Evolutionary conservation across 202 grass and related monocot genomes (phyloP).

Genomic region (Zoysia matrella): DNA sequence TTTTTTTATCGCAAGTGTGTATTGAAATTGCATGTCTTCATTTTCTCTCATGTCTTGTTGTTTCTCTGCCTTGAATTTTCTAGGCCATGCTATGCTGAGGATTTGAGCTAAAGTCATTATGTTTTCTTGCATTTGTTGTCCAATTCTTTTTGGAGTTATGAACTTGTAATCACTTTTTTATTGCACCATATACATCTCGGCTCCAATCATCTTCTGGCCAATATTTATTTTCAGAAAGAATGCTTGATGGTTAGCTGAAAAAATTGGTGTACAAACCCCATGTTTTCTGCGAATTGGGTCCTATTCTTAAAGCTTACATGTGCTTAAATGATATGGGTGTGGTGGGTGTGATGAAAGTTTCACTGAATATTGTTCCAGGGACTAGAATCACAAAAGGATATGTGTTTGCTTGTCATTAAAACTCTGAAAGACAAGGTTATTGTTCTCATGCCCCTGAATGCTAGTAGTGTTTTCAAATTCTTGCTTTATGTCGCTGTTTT

Average conservation of each 20-base stretch:
- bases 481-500: too few relatives aligned
- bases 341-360: neutral
- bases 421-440: neutral
- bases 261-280: neutral
- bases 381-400: neutral
- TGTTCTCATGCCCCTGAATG: neutral
- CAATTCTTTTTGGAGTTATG: constrained; percentile 1
- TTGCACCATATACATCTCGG: neutral
- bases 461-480: too few relatives aligned
- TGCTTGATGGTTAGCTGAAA: neutral
- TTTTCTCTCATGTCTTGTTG: neutral
- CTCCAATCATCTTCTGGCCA: neutral
- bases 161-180: neutral
- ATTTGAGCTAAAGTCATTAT: neutral
- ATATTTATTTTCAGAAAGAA: neutral
- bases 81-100: neutral
- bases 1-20: neutral
- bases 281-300: neutral
- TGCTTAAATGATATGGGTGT: neutral
- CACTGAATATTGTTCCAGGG: neutral
- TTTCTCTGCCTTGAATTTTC: neutral
- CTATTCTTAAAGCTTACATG: neutral
- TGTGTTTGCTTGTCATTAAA: neutral
- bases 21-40: too few relatives aligned
- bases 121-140: neutral